Percentiles rank a stretch among this genome's conserved stretches.
phyloP scores from a whole-genome alignment of 2,329 filamentous ascomycete species.

The Fonsecaea nubica region DNA sequence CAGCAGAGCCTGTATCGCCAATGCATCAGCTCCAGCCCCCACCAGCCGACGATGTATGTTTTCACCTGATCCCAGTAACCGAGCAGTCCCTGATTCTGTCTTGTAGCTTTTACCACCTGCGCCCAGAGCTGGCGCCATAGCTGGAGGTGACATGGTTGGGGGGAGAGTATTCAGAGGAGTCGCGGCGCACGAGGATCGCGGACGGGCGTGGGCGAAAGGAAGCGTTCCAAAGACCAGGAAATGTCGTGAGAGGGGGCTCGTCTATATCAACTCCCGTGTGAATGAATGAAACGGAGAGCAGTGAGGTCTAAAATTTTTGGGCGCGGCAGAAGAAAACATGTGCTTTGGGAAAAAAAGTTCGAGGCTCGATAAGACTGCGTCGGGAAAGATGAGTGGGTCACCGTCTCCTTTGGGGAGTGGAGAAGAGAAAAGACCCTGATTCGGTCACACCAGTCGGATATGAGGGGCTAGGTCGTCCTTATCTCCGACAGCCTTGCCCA shows the following conservation, averaged over 20 bases:
- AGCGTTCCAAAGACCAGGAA: not conserved
- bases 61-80: constrained; percentile 87
- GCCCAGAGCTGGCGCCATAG: constrained; percentile 42
- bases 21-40: constrained; percentile 35
- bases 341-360: constrained; percentile 7
- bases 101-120: constrained; percentile 68
- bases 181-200: not conserved
- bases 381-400: constrained; percentile 4
- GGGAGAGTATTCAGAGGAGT: not conserved
- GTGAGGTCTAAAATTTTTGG: not conserved
- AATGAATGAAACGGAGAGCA: not conserved
- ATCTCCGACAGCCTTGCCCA: constrained; percentile 18
- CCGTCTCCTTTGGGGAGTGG: constrained; percentile 12
- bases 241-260: not conserved
- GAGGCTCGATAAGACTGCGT: constrained; percentile 5
- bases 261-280: not conserved
- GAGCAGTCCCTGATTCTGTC: constrained; percentile 86
- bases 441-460: not conserved
- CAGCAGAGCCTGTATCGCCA: constrained; percentile 73
- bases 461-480: constrained; percentile 3
- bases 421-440: constrained; percentile 4
- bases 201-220: not conserved
- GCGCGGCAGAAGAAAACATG: constrained; percentile 8
- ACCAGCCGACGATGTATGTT: not conserved
- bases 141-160: constrained; percentile 35